Base-by-base conservation (phyloP, 2,329 filamentous ascomycete species). In the Cladophialophora immunda region DNA sequence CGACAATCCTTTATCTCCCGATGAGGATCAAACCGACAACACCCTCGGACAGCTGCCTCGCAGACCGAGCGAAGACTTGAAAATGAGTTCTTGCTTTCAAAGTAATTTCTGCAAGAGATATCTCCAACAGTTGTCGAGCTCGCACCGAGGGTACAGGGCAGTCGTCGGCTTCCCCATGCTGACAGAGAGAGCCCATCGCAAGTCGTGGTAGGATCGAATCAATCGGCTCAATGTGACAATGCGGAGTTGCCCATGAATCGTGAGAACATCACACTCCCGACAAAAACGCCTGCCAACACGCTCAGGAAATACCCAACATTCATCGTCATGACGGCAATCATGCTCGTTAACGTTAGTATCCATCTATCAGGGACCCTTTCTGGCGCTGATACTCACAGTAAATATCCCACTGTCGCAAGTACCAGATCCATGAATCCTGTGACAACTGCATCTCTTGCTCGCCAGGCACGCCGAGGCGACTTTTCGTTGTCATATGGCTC, bases 271-370 rank as follows among this genome's bases (percentile, higher is more conserved):
- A 97, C 80, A 76, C 94, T 95, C 27, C 94, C 94, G 13, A 95
- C 76, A 75, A 97, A 97, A 1, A 91, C 86, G 15, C 90, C 90
- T 4, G 82, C 90, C 13, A 95, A 84, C 17, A 93, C 85, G 0
- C 91, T 93, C 63, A 92, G 79, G 77, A 94, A 94, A 76, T 94
- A 94, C 17, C 92, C 92, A n/a, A 94, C 86, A 73, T 94, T 94
- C 82, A 92, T 87, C 1, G 92, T 93, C 92, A 95, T 97, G 75
- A 96, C 90, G 15, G 91, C 92, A 80, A 97, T 81, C 93, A 97
- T 97, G 67, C 93, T 97, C 73, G 8, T 17, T 22, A 19, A 19
- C 17, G 17, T 56, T 25, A 56, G 53, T 29, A 36, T 5, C 3
- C 53, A 36, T 5, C 3, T 19, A 17, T 19, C 11, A 50, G 9